Conservation (phyloP, 129 eudicot species). For the Apium graveolens region DNA sequence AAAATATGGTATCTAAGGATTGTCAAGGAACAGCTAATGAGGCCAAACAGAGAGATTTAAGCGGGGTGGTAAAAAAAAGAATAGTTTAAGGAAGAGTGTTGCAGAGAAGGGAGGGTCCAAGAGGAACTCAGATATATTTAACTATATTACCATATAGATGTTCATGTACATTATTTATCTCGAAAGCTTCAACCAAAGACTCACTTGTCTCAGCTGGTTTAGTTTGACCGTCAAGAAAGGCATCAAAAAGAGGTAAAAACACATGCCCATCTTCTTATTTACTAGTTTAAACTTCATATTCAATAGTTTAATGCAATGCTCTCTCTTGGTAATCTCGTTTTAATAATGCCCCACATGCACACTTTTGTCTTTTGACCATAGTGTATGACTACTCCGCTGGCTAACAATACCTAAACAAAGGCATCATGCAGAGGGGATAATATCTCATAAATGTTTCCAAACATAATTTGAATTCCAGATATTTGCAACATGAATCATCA, state of each 20-base stretch:
- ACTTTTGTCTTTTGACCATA: conserved; percentile 5
- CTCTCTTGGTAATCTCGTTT: not conserved
- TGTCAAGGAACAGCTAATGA: not conserved
- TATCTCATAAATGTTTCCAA: too few relatives aligned
- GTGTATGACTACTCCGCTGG: not conserved
- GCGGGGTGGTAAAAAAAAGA: not conserved
- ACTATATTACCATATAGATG: not conserved
- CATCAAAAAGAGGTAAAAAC: conserved; percentile 30
- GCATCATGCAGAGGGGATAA: too few relatives aligned
- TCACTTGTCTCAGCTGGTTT: conserved; percentile 14
- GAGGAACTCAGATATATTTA: conserved; percentile 9
- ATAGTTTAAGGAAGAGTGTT: not conserved
- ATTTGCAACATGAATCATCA: too few relatives aligned
- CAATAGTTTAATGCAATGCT: not conserved
- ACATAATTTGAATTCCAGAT: too few relatives aligned
- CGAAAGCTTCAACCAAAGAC: conserved; percentile 25
- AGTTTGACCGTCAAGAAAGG: conserved; percentile 35
- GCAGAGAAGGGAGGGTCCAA: not conserved
- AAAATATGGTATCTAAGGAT: not conserved
- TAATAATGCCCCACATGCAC: conserved; percentile 3
- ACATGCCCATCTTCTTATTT: conserved; percentile 15
- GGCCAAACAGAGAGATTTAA: not conserved
- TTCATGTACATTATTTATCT: conserved; percentile 4
- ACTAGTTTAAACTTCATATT: not conserved
- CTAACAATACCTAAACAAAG: not conserved